Evolutionary conservation across 108 stramenopile genomes (phyloP), one percentile per base, ranked within the genome.

Genomic region (Fistulifera pelliculosa): DNA sequence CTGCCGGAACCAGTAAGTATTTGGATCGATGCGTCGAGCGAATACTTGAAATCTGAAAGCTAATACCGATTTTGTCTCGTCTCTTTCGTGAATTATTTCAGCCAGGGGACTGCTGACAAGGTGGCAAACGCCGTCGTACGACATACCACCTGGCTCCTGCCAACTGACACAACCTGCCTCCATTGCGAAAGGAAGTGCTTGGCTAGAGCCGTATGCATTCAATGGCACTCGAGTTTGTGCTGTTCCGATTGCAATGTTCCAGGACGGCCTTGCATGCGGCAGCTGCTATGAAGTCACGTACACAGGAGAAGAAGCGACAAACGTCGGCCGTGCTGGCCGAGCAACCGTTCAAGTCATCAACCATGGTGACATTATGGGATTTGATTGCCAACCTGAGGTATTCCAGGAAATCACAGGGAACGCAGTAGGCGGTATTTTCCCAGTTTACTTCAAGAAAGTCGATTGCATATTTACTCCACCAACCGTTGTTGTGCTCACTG

Each of bases 291-390:
- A 23, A 3, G 5, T 51, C 5, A 16, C 25, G 5, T 51, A 27
- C 6, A 27, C 15, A 10, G 50, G 50, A 26, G 25, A 27, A 6
- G 6, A n/a, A 22, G 50, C 19, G 22, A 51, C 24, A 2, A 23
- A 51, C 12, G 5, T 12, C 2, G 50, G 50, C 17, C 17, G 24
- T 26, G 24, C 50, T 16, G 50, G 50, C 12, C 2, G 6, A 26
- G 25, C 50, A 17, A 27, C 15, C 15, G 25, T 51, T 27, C 50
- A 51, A 51, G 50, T 51, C 25, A 23, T 51, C 25, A 23, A 51
- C 50, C 31, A 35, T 16, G 50, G 50, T 23, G 50, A 23, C 25
- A 16, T 16, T 4, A 26, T 3, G 25, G 19, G 22, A 17, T 51
- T 51, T 51, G 50, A 51, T 12, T 51, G 50, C 21, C 22, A 26